These are phyloP conservation scores for Aspergillus sp. DNA, from an alignment of 2,329 filamentous ascomycete genomes.

Conservation along the genomic window DNA sequence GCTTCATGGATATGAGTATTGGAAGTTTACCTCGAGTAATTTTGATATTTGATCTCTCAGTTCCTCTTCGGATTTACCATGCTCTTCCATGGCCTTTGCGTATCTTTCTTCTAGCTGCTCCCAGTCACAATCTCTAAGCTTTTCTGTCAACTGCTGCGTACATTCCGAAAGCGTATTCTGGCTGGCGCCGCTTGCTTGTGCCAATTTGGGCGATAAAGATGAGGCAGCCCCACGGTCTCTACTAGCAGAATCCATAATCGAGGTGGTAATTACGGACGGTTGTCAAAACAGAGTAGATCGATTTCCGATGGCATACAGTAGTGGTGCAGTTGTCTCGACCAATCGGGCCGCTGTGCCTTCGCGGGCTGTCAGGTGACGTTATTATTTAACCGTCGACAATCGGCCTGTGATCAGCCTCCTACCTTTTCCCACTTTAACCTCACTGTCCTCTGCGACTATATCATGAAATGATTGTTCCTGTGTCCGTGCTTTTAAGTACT, in stretches of 20 bases:
- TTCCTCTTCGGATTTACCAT: conserved; percentile 55
- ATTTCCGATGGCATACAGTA: too few species aligned
- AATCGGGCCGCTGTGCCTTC: neutral
- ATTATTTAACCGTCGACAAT: neutral
- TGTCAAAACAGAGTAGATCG: neutral
- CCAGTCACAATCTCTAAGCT: conserved; percentile 63
- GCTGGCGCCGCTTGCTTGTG: neutral
- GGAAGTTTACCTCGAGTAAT: conserved; percentile 51
- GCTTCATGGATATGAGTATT: neutral
- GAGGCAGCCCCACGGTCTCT: neutral
- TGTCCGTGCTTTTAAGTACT: neutral
- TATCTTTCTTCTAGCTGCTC: conserved; percentile 64
- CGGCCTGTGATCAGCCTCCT: neutral
- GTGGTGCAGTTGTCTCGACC: neutral
- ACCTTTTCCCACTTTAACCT: neutral
- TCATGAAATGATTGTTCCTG: neutral
- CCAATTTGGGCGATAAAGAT: neutral
- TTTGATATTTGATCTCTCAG: conserved; percentile 59
- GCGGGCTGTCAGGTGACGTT: conserved; percentile 12
- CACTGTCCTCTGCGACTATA: neutral
- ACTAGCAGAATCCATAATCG: conserved; percentile 1
- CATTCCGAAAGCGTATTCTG: conserved; percentile 7
- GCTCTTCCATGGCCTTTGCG: conserved; percentile 54
- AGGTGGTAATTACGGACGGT: neutral
- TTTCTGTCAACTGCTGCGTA: conserved; percentile 37